Evolutionary conservation across 1,284 basidiomycete genomes (phyloP).

Genomic region (Sporisorium exsertum): DNA sequence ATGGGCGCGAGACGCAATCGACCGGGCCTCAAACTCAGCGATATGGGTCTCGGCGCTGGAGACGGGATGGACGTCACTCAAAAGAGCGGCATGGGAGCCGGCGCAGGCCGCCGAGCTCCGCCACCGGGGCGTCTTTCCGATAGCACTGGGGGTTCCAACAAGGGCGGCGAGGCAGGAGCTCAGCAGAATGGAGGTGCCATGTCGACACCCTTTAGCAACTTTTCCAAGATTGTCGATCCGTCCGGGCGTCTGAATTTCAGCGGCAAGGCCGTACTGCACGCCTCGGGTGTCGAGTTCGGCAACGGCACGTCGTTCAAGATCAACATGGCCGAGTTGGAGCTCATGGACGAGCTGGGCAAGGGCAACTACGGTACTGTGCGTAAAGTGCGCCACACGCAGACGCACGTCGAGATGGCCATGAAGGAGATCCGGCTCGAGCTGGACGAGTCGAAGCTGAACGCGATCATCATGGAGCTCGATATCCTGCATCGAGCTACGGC

Average conservation of each 20-base stretch:
- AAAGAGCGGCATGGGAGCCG: slow-evolving; percentile 70
- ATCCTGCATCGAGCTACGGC: slow-evolving; percentile 92
- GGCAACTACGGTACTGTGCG: slow-evolving; percentile 98
- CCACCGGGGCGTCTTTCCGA: slow-evolving; percentile 69
- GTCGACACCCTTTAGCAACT: slow-evolving; percentile 88
- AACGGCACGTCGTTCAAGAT: slow-evolving; percentile 92
- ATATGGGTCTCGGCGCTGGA: slow-evolving; percentile 46
- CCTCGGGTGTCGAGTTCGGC: slow-evolving; percentile 92
- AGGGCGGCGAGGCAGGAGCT: slow-evolving; percentile 6
- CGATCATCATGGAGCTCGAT: slow-evolving; percentile 98
- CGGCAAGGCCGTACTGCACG: slow-evolving; percentile 91
- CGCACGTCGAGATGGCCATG: slow-evolving; percentile 97
- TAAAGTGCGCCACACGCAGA: slow-evolving; percentile 92
- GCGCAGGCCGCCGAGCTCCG: slow-evolving; percentile 75
- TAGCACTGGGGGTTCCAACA: slow-evolving; percentile 61
- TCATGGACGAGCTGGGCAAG: slow-evolving; percentile 87
- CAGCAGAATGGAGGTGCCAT: slow-evolving; percentile 68
- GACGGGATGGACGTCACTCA: slow-evolving; percentile 17
- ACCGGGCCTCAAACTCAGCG: slow-evolving; percentile 59
- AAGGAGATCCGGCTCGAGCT: slow-evolving; percentile 99
- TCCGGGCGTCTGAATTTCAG: slow-evolving; percentile 92
- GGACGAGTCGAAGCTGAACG: slow-evolving; percentile 91
- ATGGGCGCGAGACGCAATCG: slow-evolving; percentile 41
- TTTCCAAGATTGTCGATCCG: slow-evolving; percentile 95
- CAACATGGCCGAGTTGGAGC: slow-evolving; percentile 93